These are phyloP conservation scores for Fragaria vesca DNA, from an alignment of 306 rosid species.

Conservation along the genomic window DNA sequence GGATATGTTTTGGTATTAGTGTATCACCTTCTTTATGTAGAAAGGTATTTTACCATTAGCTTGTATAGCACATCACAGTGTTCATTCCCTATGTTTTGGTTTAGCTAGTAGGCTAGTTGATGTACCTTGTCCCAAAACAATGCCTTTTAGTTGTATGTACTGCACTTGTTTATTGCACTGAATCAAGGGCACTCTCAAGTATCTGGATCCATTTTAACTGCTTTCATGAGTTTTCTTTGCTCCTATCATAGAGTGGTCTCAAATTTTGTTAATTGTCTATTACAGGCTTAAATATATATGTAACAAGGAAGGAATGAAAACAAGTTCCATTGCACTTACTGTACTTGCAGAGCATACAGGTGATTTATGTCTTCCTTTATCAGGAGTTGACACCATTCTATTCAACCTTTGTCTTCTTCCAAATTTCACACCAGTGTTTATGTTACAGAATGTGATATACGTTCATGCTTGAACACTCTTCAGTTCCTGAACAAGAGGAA, in stretches of 20 bases:
- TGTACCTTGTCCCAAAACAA: too few relatives aligned
- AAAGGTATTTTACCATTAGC: too few relatives aligned
- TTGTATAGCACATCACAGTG: too few relatives aligned
- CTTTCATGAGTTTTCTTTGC: conserved; percentile 20
- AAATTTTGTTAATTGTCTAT: conserved; percentile 6
- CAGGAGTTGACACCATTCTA: not conserved
- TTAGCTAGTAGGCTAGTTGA: too few relatives aligned
- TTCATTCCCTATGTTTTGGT: too few relatives aligned
- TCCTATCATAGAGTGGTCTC: conserved; percentile 11
- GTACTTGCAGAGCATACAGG: conserved; percentile 89
- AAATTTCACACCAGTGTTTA: conserved; percentile 16
- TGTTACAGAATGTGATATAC: conserved; percentile 85
- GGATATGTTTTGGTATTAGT: too few relatives aligned
- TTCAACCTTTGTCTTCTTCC: conserved; percentile 12
- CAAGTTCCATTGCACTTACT: conserved; percentile 69
- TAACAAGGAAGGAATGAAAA: conserved; percentile 85
- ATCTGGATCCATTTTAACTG: not conserved
- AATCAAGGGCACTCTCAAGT: not conserved
- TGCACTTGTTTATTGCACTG: not conserved
- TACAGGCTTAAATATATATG: conserved; percentile 86
- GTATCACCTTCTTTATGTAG: too few relatives aligned
- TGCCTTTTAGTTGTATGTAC: too few relatives aligned
- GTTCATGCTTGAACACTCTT: conserved; percentile 95
- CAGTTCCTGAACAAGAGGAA: conserved; percentile 88
- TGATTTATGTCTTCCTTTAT: conserved; percentile 27